Evolutionary conservation across 768 basidiomycete genomes (phyloP).

Genomic region (Hygrocybe coccinea): DNA sequence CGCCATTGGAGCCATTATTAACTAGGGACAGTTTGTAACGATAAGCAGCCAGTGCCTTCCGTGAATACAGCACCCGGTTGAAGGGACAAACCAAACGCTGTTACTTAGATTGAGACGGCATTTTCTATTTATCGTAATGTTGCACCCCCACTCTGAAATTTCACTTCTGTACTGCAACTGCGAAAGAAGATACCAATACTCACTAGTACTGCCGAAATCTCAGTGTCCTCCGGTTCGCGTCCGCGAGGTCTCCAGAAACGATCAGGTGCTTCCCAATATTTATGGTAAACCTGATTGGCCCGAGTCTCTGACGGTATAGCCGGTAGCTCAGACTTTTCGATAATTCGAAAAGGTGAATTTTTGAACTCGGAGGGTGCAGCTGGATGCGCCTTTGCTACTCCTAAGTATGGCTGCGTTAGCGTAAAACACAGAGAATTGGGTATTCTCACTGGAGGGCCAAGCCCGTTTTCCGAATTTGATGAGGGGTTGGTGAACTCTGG

Average conservation of each 20-base stretch:
- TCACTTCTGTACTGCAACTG: neutral
- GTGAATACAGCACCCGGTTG: too few species aligned
- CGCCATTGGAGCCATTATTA: too few species aligned
- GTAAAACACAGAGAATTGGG: slow-evolving; percentile 5
- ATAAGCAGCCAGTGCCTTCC: too few species aligned
- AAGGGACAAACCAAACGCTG: too few species aligned
- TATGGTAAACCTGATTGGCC: slow-evolving; percentile 23
- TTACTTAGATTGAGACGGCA: too few species aligned
- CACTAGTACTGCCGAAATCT: slow-evolving; percentile 67
- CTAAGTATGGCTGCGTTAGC: too few species aligned
- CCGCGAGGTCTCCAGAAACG: slow-evolving; percentile 51
- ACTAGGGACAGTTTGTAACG: too few species aligned
- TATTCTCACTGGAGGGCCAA: slow-evolving; percentile 42
- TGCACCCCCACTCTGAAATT: slow-evolving; percentile 61
- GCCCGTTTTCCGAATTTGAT: slow-evolving; percentile 61
- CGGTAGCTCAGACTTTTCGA: slow-evolving; percentile 34
- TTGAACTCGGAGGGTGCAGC: slow-evolving; percentile 60
- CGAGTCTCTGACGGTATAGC: slow-evolving; percentile 16
- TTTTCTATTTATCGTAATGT: slow-evolving; percentile 30
- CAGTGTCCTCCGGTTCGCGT: slow-evolving; percentile 46
- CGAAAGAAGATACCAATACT: slow-evolving; percentile 19
- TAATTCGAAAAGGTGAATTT: slow-evolving; percentile 43
- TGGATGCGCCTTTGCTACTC: too few species aligned
- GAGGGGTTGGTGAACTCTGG: slow-evolving; percentile 51
- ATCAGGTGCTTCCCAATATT: slow-evolving; percentile 68